phyloP scores from a whole-genome alignment of 805 yeast species.

The Kluyveromyces siamensis region DNA sequence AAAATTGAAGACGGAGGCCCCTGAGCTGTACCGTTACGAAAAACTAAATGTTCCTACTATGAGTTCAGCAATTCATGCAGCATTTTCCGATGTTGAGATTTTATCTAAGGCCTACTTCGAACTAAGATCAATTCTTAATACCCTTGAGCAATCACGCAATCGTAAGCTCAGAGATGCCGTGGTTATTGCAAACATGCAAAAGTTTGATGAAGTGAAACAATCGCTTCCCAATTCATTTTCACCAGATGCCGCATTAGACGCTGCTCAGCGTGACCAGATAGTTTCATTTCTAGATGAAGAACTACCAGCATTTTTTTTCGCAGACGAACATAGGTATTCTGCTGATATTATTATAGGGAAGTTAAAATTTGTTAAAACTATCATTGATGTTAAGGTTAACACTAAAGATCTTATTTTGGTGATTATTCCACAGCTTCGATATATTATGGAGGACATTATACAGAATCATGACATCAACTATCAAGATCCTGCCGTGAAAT shows the following conservation, averaged over 20 bases:
- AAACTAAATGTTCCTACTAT: constrained; percentile 9
- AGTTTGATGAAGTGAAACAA: constrained; percentile 35
- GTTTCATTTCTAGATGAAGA: constrained; percentile 18
- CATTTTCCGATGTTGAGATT: constrained; percentile 12
- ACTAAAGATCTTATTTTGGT: constrained; percentile 11
- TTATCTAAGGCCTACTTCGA: constrained; percentile 17
- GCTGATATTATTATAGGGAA: constrained; percentile 20
- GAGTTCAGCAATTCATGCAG: constrained; percentile 5
- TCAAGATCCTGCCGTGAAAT: constrained; percentile 65
- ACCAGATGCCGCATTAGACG: constrained; percentile 16
- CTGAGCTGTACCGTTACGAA: constrained; percentile 18
- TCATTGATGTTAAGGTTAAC: constrained; percentile 17
- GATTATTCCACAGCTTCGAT: constrained; percentile 32
- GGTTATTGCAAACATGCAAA: constrained; percentile 62
- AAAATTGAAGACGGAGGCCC: constrained; percentile 14
- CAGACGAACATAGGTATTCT: constrained; percentile 15
- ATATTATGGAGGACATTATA: constrained; percentile 36
- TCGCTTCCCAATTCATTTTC: constrained; percentile 12
- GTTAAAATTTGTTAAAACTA: constrained; percentile 17
- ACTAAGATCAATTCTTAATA: constrained; percentile 32
- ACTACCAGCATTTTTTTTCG: constrained; percentile 18
- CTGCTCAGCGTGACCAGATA: constrained; percentile 18
- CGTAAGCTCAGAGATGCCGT: constrained; percentile 82
- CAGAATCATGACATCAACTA: constrained; percentile 64
- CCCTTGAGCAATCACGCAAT: constrained; percentile 53